Evolutionary conservation across 2,329 filamentous ascomycete genomes (phyloP).

Genomic region (Ciborinia camelliae): DNA sequence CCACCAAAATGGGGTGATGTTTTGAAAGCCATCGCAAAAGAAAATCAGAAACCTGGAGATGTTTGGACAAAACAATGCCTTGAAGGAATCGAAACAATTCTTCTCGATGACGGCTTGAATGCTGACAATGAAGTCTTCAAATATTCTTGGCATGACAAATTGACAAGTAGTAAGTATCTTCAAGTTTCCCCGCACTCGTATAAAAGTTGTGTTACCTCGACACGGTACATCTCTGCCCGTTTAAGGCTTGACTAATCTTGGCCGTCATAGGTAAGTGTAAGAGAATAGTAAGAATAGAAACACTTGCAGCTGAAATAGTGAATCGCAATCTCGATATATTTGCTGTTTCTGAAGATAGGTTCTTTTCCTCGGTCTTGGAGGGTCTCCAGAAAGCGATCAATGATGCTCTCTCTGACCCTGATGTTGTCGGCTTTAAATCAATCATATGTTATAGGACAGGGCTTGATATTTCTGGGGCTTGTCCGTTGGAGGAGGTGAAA

Average conservation of each 20-base stretch:
- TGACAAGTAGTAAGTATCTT: constrained; percentile 48
- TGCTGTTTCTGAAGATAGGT: constrained; percentile 32
- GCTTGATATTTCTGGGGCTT: constrained; percentile 51
- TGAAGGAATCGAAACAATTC: constrained; percentile 65
- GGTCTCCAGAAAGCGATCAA: constrained; percentile 49
- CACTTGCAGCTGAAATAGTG: constrained; percentile 62
- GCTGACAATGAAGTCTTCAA: constrained; percentile 52
- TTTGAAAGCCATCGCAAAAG: constrained; percentile 26
- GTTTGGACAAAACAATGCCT: constrained; percentile 63
- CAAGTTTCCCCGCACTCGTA: neutral
- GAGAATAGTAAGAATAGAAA: constrained; percentile 75
- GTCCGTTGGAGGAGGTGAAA: constrained; percentile 37
- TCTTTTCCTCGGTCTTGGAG: constrained; percentile 41
- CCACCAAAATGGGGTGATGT: constrained; percentile 60
- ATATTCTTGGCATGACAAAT: constrained; percentile 63
- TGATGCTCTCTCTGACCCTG: constrained; percentile 57
- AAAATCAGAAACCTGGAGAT: constrained; percentile 40
- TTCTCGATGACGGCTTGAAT: constrained; percentile 75
- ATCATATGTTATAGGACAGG: constrained; percentile 80
- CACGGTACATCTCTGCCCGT: neutral
- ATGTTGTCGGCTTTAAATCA: constrained; percentile 78
- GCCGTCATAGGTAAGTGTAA: constrained; percentile 48
- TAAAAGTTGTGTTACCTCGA: constrained; percentile 9
- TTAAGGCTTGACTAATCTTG: neutral
- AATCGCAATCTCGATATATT: constrained; percentile 43